phyloP scores from a whole-genome alignment of 139 green algal species.

The Coelastrella sp. region DNA sequence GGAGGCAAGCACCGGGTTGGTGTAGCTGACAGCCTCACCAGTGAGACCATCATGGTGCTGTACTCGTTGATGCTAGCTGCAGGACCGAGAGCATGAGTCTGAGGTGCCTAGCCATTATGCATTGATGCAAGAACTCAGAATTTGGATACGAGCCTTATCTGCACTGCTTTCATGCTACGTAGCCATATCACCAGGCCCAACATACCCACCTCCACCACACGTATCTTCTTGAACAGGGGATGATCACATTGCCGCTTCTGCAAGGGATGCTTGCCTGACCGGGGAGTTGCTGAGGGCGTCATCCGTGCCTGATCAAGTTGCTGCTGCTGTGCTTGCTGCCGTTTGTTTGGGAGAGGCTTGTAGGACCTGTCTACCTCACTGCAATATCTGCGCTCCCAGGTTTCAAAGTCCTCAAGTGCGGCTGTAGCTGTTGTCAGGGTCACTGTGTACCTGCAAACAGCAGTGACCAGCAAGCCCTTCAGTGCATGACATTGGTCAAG shows the following conservation, averaged over 20 bases:
- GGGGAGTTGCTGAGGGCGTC: not conserved
- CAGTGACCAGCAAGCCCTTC: not conserved
- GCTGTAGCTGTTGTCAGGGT: constrained; percentile 10
- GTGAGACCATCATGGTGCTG: too few species aligned
- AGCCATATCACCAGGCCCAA: too few species aligned
- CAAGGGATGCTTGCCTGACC: not conserved
- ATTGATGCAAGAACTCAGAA: too few species aligned
- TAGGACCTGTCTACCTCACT: constrained; percentile 9
- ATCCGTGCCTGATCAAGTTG: not conserved
- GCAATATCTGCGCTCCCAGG: constrained; percentile 35
- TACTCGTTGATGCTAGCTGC: not conserved
- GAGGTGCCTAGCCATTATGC: too few species aligned
- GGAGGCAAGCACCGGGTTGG: too few species aligned
- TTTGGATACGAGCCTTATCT: too few species aligned
- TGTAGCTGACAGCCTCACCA: too few species aligned
- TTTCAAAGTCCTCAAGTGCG: constrained; percentile 9
- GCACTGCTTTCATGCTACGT: too few species aligned
- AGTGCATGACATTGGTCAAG: too few species aligned
- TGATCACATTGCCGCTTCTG: constrained; percentile 8
- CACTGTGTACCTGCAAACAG: constrained; percentile 29
- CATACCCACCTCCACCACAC: not conserved
- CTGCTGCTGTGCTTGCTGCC: constrained; percentile 15
- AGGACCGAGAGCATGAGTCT: not conserved
- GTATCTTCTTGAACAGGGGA: constrained; percentile 4
- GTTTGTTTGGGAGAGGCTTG: not conserved